Base-by-base conservation (phyloP, 2,329 filamentous ascomycete species). In the Fusarium tanahbumbuense region DNA sequence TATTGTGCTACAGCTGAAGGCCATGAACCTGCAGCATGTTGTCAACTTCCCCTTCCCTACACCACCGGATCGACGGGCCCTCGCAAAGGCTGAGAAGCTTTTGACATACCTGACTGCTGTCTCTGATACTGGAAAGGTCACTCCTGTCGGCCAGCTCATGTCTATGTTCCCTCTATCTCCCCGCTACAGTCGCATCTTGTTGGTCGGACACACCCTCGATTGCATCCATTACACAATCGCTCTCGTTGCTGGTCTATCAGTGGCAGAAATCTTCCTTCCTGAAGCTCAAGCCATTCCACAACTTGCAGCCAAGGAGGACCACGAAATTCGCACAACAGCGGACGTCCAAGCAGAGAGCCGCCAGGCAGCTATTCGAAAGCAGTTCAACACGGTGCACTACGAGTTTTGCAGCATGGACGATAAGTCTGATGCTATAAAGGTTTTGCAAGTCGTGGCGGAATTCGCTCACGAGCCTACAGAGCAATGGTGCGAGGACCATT, bases 21-120 rank as follows among this genome's bases (percentile, higher is more conserved):
- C 92, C 53, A 97, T 99, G 93, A 93, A 94, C 57, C 88, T 98
- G 32, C 92, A 95, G 64, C 91, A 94, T 60, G 92, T 99, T 10
- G 87, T 93, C 77, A 97, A 96, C 79, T 99, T 99, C 78, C 96
- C 97, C 1, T 99, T 98, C 78, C 96, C 96, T 6, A 98, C 95
- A 16, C 90, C 94, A 0, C 96, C 96, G 3, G 91, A 94, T 73
- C 87, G 90, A 16, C 85, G 89, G 56, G 93, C 90, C 68, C 84
- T 99, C 22, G 87, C 88, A 50, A 93, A 92, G 76, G 94, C 96
- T 1, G 96, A 99, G 81, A 93, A 91, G 76, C 85, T 98, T 10
- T 85, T 99, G 11, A 90, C 88, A 48, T 97, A 97, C 77, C 86
- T 99, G 6, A 93, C 93, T 1, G 96, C 95, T 2, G 84, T 98